Base-by-base conservation (phyloP, 176 grass and related monocot species). In the Bonia amplexicaulis region DNA sequence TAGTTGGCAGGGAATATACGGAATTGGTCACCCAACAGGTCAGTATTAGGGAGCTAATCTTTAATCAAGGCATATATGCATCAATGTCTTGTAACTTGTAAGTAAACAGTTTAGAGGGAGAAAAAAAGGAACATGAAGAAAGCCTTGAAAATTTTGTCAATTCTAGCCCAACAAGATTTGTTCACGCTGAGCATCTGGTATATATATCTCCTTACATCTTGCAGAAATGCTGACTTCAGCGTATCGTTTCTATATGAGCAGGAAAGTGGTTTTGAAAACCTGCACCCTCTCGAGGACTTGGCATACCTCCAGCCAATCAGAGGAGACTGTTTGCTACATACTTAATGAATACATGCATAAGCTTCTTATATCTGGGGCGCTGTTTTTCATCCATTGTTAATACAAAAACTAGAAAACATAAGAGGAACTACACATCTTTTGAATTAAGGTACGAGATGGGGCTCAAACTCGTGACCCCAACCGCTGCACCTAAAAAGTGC, bases 151-250 rank as follows among this genome's bases (percentile, higher is more conserved):
- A 2, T 49, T 23, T 78, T 48, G 27, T 25, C 17, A 70, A 25
- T 49, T 67, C 76, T 71, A 58, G 60, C n/a, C 9, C 70, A 58
- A 37, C 53, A 39, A 46, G 49, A 67, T 47, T 51, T 71, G 35
- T 20, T 33, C 69, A 5, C 20, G 1, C 19, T 66, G 52, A 65
- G 33, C 3, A 86, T 73, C 22, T 65, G 29, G 23, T 42, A 39
- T 22, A 66, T 66, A 59, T 31, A 31, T 33, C 2, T 54, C n/a
- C 5, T 82, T 71, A 51, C 12, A 71, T 25, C 25, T 77, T 63
- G 35, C 63, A 77, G 19, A 86, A 37, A 71, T 63, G 6, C 12
- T 84, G 19, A 82, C 20, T 37, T 68, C 51, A 80, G 76, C 51
- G 69, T 80, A 44, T 60, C 4, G 40, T 48, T 75, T 26, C 29